Conservation (phyloP, 2,329 filamentous ascomycete species). For the Penicillium sp. region DNA sequence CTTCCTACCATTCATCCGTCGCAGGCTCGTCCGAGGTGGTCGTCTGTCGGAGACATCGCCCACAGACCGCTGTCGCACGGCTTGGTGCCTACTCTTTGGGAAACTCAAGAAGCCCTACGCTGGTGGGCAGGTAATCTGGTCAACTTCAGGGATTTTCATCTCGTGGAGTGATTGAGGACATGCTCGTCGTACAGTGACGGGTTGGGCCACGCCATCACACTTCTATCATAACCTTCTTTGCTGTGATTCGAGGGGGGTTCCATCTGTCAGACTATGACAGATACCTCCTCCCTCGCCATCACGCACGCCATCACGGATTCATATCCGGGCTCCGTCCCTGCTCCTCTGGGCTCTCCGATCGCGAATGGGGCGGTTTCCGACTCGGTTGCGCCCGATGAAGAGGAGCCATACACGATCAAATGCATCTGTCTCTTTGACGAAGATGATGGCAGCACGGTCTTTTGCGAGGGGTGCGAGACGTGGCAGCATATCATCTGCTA, state of each 20-base stretch:
- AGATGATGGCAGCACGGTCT: conserved; percentile 96
- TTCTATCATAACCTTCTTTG: conserved; percentile 19
- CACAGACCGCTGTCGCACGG: too few species aligned
- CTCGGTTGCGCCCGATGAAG: conserved; percentile 38
- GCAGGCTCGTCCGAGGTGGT: too few species aligned
- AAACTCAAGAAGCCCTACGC: too few species aligned
- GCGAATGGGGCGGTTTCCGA: conserved; percentile 40
- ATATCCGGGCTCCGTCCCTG: conserved; percentile 43
- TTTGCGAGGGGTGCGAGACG: conserved; percentile 90
- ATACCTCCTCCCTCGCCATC: conserved; percentile 46
- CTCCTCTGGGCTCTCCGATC: conserved; percentile 38
- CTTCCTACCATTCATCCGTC: too few species aligned
- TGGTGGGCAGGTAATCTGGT: too few species aligned
- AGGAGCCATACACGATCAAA: conserved; percentile 76
- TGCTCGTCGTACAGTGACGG: conserved; percentile 19
- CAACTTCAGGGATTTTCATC: background rate
- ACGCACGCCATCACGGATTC: conserved; percentile 44
- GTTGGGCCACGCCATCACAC: conserved; percentile 11
- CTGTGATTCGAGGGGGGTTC: conserved; percentile 38
- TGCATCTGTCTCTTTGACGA: conserved; percentile 92
- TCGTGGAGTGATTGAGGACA: conserved; percentile 12
- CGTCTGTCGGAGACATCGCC: too few species aligned
- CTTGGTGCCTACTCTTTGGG: too few species aligned
- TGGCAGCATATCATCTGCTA: conserved; percentile 99
- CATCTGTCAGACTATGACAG: conserved; percentile 50